phyloP scores from a whole-genome alignment of 495 filamentous ascomycete genomes.

The Aspergillus cristatus region DNA sequence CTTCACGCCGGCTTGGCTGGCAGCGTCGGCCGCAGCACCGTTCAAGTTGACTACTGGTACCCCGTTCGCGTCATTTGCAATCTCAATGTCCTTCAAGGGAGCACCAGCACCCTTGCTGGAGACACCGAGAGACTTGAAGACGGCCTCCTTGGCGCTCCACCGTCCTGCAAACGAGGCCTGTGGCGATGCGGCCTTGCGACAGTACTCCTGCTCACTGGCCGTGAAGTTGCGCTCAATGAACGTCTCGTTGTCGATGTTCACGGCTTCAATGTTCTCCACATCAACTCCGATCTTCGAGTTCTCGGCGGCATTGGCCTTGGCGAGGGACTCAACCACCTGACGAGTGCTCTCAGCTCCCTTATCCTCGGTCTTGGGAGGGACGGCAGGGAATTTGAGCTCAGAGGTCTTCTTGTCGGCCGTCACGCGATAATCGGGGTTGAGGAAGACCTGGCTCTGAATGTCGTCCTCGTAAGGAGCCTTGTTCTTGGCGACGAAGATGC shows the following conservation, averaged over 20 bases:
- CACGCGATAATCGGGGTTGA: conserved; percentile 92
- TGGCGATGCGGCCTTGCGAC: conserved; percentile 63
- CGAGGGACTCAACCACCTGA: conserved; percentile 68
- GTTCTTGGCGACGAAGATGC: conserved; percentile 90
- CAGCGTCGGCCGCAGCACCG: conserved; percentile 71
- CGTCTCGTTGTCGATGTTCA: conserved; percentile 87
- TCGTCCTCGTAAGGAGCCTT: conserved; percentile 82
- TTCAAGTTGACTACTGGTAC: conserved; percentile 77
- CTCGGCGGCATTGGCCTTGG: conserved; percentile 56
- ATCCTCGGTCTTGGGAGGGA: conserved; percentile 49
- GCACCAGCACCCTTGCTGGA: conserved; percentile 79
- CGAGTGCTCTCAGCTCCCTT: conserved; percentile 53
- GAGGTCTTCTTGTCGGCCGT: conserved; percentile 72
- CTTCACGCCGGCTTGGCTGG: conserved; percentile 77
- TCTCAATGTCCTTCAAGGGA: conserved; percentile 89
- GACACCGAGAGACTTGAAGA: conserved; percentile 97
- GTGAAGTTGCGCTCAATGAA: conserved; percentile 97
- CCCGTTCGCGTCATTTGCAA: conserved; percentile 67
- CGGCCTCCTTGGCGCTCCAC: conserved; percentile 96
- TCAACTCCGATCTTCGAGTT: conserved; percentile 89
- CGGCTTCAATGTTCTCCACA: conserved; percentile 71
- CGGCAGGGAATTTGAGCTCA: conserved; percentile 59
- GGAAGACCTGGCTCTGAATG: conserved; percentile 77
- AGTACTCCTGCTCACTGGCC: conserved; percentile 69
- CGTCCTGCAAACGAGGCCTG: conserved; percentile 84